These are phyloP conservation scores for Epichloe elymi DNA, from an alignment of 2,329 filamentous ascomycete species.

Conservation along the genomic window DNA sequence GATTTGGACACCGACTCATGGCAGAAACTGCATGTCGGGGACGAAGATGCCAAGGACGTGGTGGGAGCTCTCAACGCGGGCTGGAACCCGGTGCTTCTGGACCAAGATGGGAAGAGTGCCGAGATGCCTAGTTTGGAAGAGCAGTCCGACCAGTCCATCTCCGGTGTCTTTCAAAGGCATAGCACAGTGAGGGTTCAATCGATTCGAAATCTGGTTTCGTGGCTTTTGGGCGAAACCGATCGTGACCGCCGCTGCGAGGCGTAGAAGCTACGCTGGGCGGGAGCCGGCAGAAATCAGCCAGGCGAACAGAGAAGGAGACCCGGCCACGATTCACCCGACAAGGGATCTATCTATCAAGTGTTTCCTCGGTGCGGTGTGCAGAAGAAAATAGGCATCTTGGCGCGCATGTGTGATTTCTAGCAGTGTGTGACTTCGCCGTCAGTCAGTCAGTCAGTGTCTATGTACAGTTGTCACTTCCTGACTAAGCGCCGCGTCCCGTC, in stretches of 20 bases:
- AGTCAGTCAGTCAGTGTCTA: no score
- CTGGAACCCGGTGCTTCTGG: slow-evolving; percentile 14
- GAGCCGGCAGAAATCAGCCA: background rate
- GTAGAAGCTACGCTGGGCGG: no score
- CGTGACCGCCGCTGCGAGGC: background rate
- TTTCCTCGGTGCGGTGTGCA: no score
- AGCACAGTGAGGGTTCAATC: slow-evolving; percentile 9
- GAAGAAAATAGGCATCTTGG: no score
- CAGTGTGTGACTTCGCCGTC: no score
- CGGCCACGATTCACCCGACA: no score
- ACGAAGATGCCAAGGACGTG: slow-evolving; percentile 38
- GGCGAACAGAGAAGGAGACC: no score
- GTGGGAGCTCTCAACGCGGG: slow-evolving; percentile 25
- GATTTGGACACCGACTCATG: slow-evolving; percentile 12
- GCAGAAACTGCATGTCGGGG: slow-evolving; percentile 40
- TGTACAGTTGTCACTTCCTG: background rate
- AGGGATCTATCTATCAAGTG: no score
- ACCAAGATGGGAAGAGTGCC: slow-evolving; percentile 2
- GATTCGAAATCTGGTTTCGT: slow-evolving; percentile 6
- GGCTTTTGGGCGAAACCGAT: slow-evolving; percentile 4
- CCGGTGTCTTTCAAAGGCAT: slow-evolving; percentile 6
- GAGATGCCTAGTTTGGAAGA: slow-evolving; percentile 7
- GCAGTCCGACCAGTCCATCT: slow-evolving; percentile 1
- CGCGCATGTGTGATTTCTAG: no score
- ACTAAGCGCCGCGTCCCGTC: background rate